Evolutionary conservation across 495 filamentous ascomycete species (phyloP).

Genomic region (Aspergillus wentii): DNA sequence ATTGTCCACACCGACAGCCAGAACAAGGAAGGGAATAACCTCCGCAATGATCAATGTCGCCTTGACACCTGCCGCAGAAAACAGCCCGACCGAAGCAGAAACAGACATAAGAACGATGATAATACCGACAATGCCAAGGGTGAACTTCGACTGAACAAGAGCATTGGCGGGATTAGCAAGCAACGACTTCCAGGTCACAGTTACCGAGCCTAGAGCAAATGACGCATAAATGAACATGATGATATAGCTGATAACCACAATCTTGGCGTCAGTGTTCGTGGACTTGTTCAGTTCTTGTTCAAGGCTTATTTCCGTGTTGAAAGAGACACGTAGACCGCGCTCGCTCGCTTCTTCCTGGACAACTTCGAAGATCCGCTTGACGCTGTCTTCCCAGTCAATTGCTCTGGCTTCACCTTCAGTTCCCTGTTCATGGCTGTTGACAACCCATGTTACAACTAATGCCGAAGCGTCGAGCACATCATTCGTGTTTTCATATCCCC

Average conservation of each 20-base stretch:
- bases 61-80: conserved; percentile 83
- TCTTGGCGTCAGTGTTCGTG: conserved; percentile 96
- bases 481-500: conserved; percentile 64
- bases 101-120: conserved; percentile 96
- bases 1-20: conserved; percentile 96
- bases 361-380: conserved; percentile 63
- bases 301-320: conserved; percentile 88
- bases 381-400: conserved; percentile 81
- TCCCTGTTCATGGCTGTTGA: conserved; percentile 78
- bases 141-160: conserved; percentile 92
- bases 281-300: conserved; percentile 93
- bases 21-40: conserved; percentile 94
- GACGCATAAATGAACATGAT: conserved; percentile 99
- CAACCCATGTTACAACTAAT: conserved; percentile 91
- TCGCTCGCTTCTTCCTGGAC: conserved; percentile 76
- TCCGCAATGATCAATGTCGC: conserved; percentile 97
- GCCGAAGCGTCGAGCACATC: conserved; percentile 72
- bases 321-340: conserved; percentile 79
- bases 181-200: conserved; percentile 67
- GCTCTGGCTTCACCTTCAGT: conserved; percentile 62
- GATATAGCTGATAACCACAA: conserved; percentile 93
- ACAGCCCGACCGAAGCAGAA: conserved; percentile 86
- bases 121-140: conserved; percentile 86
- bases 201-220: conserved; percentile 82
- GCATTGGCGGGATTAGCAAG: conserved; percentile 74